These are phyloP conservation scores for Proteromonas lacertae DNA, from an alignment of 352 stramenopile genomes.

Conservation along the genomic window DNA sequence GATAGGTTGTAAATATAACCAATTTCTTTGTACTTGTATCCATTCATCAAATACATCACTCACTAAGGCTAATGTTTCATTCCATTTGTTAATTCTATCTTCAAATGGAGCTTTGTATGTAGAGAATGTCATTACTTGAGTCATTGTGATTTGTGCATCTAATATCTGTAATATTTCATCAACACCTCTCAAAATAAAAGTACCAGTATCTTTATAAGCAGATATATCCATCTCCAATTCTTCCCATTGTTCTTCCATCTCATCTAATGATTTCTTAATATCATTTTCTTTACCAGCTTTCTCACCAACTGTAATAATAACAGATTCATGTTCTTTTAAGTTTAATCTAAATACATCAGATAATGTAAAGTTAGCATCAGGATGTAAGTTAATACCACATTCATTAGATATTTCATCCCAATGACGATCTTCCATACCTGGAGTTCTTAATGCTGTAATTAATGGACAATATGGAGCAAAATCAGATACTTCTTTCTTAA, in stretches of 20 bases:
- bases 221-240: constrained; percentile 35
- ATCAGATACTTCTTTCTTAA: constrained; percentile 38
- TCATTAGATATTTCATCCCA: constrained; percentile 54
- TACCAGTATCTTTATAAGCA: constrained; percentile 53
- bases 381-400: constrained; percentile 30
- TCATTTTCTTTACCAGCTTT: constrained; percentile 63
- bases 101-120: constrained; percentile 71
- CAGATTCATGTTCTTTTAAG: constrained; percentile 16
- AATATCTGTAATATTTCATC: constrained; percentile 61
- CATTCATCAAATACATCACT: constrained; percentile 66
- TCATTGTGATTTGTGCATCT: constrained; percentile 74
- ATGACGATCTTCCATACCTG: constrained; percentile 58
- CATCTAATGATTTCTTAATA: constrained; percentile 56
- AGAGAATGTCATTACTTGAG: constrained; percentile 48
- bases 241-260: constrained; percentile 56
- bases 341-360: constrained; percentile 20
- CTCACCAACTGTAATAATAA: constrained; percentile 53
- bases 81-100: constrained; percentile 55
- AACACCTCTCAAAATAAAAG: constrained; percentile 56
- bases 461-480: constrained; percentile 53
- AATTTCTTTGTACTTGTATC: constrained; percentile 61
- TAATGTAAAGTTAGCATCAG: constrained; percentile 14
- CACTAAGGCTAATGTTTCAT: constrained; percentile 32
- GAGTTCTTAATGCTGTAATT: constrained; percentile 41
- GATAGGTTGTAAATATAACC: constrained; percentile 74